A percentile compares a stretch with the other conserved stretches of the same genome.
These are phyloP conservation scores for Elaeis oleifera DNA, from an alignment of 202 grass and related monocot species.

Conservation along the genomic window DNA sequence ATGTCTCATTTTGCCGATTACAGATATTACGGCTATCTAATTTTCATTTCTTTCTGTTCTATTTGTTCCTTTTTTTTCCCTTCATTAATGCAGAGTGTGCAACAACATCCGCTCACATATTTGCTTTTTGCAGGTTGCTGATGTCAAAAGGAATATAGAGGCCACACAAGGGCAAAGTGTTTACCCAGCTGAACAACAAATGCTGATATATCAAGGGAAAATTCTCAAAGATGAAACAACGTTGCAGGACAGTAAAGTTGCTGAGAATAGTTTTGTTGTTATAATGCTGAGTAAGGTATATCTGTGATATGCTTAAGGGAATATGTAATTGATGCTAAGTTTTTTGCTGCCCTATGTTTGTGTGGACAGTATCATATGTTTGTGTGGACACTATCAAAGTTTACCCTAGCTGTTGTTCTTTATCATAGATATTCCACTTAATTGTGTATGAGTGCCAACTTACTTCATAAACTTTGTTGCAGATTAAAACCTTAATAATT, in stretches of 20 bases:
- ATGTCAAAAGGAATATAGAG: conserved; percentile 72
- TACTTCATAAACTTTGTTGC: too few relatives aligned
- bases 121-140: conserved; percentile 47
- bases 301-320: background rate
- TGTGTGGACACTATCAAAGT: too few relatives aligned
- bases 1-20: too few relatives aligned
- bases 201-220: conserved; percentile 81
- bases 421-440: too few relatives aligned
- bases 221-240: conserved; percentile 71
- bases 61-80: background rate
- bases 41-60: background rate
- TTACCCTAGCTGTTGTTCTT: too few relatives aligned
- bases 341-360: background rate
- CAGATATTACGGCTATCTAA: too few relatives aligned
- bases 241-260: conserved; percentile 70
- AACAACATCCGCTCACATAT: background rate
- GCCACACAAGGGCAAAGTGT: conserved; percentile 46
- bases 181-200: conserved; percentile 72
- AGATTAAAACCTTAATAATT: too few relatives aligned
- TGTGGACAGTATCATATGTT: background rate
- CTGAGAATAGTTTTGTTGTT: conserved; percentile 67
- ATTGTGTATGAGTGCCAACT: too few relatives aligned
- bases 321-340: conserved; percentile 4
- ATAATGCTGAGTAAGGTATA: conserved; percentile 83
- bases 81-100: background rate